These are phyloP conservation scores for Parathielavia appendiculata DNA, from an alignment of 495 filamentous ascomycete genomes.

Conservation along the genomic window DNA sequence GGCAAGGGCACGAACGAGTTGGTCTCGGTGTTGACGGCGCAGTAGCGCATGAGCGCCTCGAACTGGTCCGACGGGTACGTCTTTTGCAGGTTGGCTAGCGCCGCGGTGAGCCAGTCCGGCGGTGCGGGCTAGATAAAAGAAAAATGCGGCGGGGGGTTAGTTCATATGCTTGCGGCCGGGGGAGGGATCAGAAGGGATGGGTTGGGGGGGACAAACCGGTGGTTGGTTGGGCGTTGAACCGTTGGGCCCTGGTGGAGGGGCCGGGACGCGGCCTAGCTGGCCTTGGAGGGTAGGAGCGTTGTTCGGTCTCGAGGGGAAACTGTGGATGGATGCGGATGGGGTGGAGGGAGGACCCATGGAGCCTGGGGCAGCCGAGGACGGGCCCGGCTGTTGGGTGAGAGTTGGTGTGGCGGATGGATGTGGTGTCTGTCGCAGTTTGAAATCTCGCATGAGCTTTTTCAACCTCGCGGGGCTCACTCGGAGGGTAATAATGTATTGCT, in stretches of 20 bases:
- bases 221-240: slow-evolving; percentile 43
- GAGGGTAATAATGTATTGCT: slow-evolving; percentile 65
- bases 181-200: not conserved
- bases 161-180: not conserved
- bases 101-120: slow-evolving; percentile 69
- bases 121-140: slow-evolving; percentile 58
- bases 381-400: slow-evolving; percentile 47
- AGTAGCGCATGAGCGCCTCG: slow-evolving; percentile 83
- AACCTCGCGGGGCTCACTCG: slow-evolving; percentile 61
- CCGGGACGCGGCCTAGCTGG: slow-evolving; percentile 61
- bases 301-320: slow-evolving; percentile 29
- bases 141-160: not conserved
- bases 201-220: slow-evolving; percentile 54
- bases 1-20: slow-evolving; percentile 48
- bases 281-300: slow-evolving; percentile 35
- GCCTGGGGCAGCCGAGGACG: slow-evolving; percentile 49
- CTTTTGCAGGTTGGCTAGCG: slow-evolving; percentile 57
- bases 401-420: slow-evolving; percentile 45
- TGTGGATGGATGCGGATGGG: slow-evolving; percentile 33
- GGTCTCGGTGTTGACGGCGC: slow-evolving; percentile 63
- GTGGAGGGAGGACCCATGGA: slow-evolving; percentile 58
- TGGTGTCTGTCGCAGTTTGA: slow-evolving; percentile 36
- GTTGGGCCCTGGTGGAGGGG: slow-evolving; percentile 55
- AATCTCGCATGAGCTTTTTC: slow-evolving; percentile 51
- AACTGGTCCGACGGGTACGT: slow-evolving; percentile 73